A percentile compares a stretch with the other conserved stretches of the same genome.
These are phyloP conservation scores for Mortierella sp. DNA, from an alignment of 371 early-diverging fungal genomes.

Conservation along the genomic window DNA sequence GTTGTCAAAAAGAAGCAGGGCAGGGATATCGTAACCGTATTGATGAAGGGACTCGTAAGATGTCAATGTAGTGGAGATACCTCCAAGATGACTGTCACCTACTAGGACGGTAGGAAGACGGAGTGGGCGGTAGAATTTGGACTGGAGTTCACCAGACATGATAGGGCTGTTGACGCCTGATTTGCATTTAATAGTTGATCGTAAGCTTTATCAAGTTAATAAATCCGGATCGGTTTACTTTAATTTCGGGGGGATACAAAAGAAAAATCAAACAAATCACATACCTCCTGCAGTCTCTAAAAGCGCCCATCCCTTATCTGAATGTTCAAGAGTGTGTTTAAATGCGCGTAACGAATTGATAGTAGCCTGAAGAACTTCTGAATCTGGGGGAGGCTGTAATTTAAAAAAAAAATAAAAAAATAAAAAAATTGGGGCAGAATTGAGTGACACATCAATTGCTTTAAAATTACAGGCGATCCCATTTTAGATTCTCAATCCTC, in stretches of 20 bases:
- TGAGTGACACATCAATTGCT: not conserved
- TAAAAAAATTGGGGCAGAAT: not conserved
- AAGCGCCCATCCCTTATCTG: conserved; percentile 63
- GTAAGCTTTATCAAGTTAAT: not conserved
- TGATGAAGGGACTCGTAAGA: conserved; percentile 79
- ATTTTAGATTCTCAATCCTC: not conserved
- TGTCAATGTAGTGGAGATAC: conserved; percentile 85
- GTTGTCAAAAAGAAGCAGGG: conserved; percentile 73
- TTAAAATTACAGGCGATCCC: not conserved
- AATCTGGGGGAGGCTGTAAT: conserved; percentile 44
- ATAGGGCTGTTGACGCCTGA: conserved; percentile 83
- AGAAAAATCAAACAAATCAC: not conserved
- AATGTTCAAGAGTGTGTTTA: conserved; percentile 48
- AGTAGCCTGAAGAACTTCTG: conserved; percentile 61
- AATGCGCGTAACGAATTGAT: conserved; percentile 57
- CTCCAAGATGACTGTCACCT: conserved; percentile 84
- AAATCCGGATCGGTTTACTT: conserved; percentile 11
- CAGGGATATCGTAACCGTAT: conserved; percentile 82
- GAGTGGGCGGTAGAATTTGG: conserved; percentile 79
- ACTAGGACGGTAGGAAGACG: conserved; percentile 79
- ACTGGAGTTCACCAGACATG: conserved; percentile 83
- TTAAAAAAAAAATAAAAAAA: not conserved
- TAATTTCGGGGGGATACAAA: not conserved
- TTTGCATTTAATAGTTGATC: not conserved
- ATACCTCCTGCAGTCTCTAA: conserved; percentile 80